These are phyloP conservation scores for Aquilaria malaccensis DNA, from an alignment of 345 rosid genomes.

Conservation along the genomic window DNA sequence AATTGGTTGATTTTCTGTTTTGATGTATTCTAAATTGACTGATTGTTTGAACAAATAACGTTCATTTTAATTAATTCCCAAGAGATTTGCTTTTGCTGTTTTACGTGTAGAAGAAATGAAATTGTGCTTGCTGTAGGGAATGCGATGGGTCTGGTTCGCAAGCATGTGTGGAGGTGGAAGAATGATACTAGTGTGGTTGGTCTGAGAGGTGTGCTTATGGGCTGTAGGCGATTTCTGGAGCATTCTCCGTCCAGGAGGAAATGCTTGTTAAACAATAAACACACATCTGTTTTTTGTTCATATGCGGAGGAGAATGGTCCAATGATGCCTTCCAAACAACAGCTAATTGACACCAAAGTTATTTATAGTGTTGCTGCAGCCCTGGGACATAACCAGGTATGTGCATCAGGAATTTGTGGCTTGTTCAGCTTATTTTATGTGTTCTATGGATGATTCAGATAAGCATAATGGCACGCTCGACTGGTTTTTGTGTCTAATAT, in stretches of 20 bases:
- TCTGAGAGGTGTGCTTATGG: not conserved
- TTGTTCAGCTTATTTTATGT: no score
- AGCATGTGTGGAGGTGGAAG: slow-evolving; percentile 16
- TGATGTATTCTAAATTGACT: not conserved
- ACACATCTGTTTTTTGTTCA: slow-evolving; percentile 30
- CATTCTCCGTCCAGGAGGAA: slow-evolving; percentile 14
- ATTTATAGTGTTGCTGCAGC: slow-evolving; percentile 77
- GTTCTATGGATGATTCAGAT: no score
- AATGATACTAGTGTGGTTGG: slow-evolving; percentile 9
- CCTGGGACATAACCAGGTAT: slow-evolving; percentile 86
- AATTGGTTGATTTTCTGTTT: not conserved
- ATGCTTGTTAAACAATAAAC: slow-evolving; percentile 5
- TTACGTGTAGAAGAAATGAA: not conserved
- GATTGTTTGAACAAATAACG: not conserved
- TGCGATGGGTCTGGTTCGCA: slow-evolving; percentile 12
- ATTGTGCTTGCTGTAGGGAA: slow-evolving; percentile 11
- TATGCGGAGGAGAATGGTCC: slow-evolving; percentile 26
- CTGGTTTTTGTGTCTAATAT: no score
- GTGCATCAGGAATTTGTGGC: not conserved
- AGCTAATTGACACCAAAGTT: slow-evolving; percentile 44
- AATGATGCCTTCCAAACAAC: slow-evolving; percentile 20
- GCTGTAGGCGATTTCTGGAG: slow-evolving; percentile 6
- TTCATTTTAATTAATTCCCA: no score
- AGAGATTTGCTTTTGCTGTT: no score
- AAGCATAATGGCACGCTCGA: no score